phyloP scores from a whole-genome alignment of 371 early-diverging fungal species.

The Mortierella sp. region DNA sequence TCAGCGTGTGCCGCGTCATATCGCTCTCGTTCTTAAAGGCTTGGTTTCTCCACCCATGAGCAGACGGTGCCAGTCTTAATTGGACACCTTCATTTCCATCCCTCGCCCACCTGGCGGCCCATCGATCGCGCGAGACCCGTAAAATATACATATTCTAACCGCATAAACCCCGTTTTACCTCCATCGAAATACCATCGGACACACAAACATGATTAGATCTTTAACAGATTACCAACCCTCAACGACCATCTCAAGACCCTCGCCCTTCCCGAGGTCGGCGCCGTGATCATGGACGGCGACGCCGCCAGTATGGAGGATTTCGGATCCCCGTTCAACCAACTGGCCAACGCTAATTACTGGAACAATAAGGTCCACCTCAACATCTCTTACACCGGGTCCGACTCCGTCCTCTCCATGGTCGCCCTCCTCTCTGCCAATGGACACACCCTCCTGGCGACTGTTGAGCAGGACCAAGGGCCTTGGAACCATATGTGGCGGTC shows the following conservation, averaged over 20 bases:
- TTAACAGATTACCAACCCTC: slow-evolving; percentile 22
- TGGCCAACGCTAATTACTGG: slow-evolving; percentile 45
- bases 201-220: slow-evolving; percentile 33
- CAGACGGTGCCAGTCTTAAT: background rate
- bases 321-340: slow-evolving; percentile 48
- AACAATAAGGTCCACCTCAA: slow-evolving; percentile 38
- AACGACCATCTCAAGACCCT: slow-evolving; percentile 28
- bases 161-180: too few relatives aligned
- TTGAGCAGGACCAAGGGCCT: slow-evolving; percentile 34
- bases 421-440: slow-evolving; percentile 12
- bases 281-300: slow-evolving; percentile 52
- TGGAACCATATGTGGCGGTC: slow-evolving; percentile 52
- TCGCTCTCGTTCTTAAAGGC: background rate
- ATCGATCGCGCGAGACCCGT: background rate
- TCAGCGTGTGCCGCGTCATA: background rate
- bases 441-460: slow-evolving; percentile 38
- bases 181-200: background rate
- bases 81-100: background rate
- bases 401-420: slow-evolving; percentile 17
- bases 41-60: slow-evolving; percentile 14
- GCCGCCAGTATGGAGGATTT: slow-evolving; percentile 45
- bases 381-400: slow-evolving; percentile 39
- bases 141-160: background rate
- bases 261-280: slow-evolving; percentile 41
- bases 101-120: background rate